Evolutionary conservation across 768 basidiomycete genomes (phyloP), one percentile per base, ranked within the genome.

Genomic region (Lactarius vividus): DNA sequence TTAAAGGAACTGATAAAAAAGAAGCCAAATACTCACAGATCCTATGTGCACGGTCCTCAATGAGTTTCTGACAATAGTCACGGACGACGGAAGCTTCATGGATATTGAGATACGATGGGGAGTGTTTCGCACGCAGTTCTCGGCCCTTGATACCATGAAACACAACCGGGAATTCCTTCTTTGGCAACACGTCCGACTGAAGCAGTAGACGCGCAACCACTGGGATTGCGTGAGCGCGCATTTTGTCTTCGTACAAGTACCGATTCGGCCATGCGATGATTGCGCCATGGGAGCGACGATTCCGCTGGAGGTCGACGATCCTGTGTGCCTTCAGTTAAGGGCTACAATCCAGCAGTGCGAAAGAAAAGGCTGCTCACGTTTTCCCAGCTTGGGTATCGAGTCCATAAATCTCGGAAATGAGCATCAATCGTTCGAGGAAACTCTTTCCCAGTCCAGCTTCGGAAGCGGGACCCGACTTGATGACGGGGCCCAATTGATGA

Each of bases 261-360:
- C 80, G 73, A 67, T 88, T 88, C 1, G 86, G 80, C 74, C 83
- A 87, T 3, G 77, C 63, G 23, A 88, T 74, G 55, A 89, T 88
- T 11, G 78, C 77, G 26, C 58, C 63, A 29, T 70, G 70, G 11
- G 70, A 70, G 33, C 70, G 68, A 28, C 70, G 70, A 33, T 70
- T 70, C 62, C 23, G 39, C 57, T 59, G 61, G 26, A 70, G 68
- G 33, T 54, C 55, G 2, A 70, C 62, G 62, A 70, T 65, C 31
- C 69, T 70, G 62, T 20, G 18, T 60, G 76, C 71, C 0, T 26
- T 40, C 8, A 20, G 18, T 33, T 52, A 29, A 52, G 4, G 11
- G 26, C 18, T 29, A 4, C 18, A 23, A 31, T 18, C 39, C 26
- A 39, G 13, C 31, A 33, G 13, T 40, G 31, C 33, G 3, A 26